These are phyloP conservation scores for Trifolium pratense DNA, from an alignment of 306 rosid genomes.

Conservation along the genomic window DNA sequence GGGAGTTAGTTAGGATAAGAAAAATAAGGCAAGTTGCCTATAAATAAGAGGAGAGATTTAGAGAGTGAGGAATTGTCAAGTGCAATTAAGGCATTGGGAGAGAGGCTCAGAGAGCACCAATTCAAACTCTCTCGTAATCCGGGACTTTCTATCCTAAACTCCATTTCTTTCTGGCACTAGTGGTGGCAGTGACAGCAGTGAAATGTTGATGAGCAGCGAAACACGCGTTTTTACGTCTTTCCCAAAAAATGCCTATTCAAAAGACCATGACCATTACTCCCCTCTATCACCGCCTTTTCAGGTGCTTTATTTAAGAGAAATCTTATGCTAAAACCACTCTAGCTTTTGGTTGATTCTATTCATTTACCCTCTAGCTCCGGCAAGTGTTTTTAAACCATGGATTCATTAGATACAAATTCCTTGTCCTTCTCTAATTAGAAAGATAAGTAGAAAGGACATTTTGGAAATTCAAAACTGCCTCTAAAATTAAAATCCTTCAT, in stretches of 20 bases:
- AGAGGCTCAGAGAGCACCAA: too few relatives aligned
- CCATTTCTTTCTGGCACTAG: too few relatives aligned
- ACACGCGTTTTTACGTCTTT: neutral
- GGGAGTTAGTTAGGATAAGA: neutral
- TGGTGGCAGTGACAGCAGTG: too few relatives aligned
- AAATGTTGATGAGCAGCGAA: too few relatives aligned
- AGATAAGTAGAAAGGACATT: neutral
- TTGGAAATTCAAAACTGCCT: constrained; percentile 24
- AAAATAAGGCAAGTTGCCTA: neutral
- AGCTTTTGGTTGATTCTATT: neutral
- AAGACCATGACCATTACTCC: neutral
- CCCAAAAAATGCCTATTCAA: neutral
- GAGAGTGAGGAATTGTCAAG: neutral
- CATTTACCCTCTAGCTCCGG: constrained; percentile 5
- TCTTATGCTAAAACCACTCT: neutral
- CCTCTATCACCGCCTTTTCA: neutral
- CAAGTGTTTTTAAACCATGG: neutral
- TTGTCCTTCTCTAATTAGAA: neutral
- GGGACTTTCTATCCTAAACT: too few relatives aligned
- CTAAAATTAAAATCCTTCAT: constrained; percentile 11
- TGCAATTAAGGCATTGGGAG: neutral
- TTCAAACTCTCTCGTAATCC: too few relatives aligned
- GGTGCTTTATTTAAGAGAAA: neutral
- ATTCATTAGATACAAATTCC: neutral
- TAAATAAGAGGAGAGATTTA: neutral